phyloP scores from a whole-genome alignment of 1,139 yeast genomes.

The Magnusiomyces tetraspermus region DNA sequence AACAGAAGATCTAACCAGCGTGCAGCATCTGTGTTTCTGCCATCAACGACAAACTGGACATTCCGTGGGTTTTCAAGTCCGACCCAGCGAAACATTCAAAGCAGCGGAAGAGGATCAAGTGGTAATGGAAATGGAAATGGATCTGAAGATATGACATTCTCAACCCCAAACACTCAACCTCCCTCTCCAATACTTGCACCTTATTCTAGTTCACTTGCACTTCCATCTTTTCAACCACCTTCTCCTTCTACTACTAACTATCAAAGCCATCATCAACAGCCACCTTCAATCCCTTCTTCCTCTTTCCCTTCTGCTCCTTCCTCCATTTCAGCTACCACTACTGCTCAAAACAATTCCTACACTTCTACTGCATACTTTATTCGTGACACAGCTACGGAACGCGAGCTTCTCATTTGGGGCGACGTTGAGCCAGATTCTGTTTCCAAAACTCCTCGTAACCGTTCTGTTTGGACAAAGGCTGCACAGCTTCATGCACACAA shows the following conservation, averaged over 20 bases:
- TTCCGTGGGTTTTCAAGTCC: too few relatives aligned
- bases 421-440: slow-evolving; percentile 65
- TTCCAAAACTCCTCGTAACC: slow-evolving; percentile 39
- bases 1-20: background rate
- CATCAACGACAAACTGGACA: background rate
- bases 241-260: too few relatives aligned
- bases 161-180: too few relatives aligned
- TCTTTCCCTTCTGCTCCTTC: background rate
- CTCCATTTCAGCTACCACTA: slow-evolving; percentile 17
- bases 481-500: slow-evolving; percentile 39
- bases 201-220: background rate
- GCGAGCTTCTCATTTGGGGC: slow-evolving; percentile 57
- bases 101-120: background rate
- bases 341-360: slow-evolving; percentile 23
- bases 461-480: slow-evolving; percentile 47
- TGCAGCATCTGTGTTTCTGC: background rate
- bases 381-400: slow-evolving; percentile 29
- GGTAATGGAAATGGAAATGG: too few relatives aligned
- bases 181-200: too few relatives aligned
- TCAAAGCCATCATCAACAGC: slow-evolving; percentile 1
- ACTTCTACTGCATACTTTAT: slow-evolving; percentile 47
- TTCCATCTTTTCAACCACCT: background rate
- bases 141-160: too few relatives aligned
- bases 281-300: background rate
- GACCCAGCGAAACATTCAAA: background rate